A percentile compares a stretch with the other conserved stretches of the same genome.
Conservation (phyloP, 2,329 filamentous ascomycete genomes). For the Microsporum audouinii region DNA sequence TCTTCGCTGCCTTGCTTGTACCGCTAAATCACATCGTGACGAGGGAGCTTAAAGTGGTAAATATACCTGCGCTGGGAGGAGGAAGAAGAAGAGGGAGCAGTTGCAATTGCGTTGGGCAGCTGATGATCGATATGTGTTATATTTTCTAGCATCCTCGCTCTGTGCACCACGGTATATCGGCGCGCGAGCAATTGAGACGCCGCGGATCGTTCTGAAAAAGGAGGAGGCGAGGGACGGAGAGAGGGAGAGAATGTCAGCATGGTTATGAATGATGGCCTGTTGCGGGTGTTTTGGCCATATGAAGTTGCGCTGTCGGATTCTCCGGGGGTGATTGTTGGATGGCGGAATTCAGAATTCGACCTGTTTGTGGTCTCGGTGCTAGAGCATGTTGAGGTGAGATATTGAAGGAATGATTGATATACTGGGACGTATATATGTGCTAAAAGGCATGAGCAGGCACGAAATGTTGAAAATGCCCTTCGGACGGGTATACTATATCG, state of each 20-base stretch:
- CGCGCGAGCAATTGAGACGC: slow-evolving; percentile 85
- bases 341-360: slow-evolving; percentile 85
- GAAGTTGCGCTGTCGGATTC: slow-evolving; percentile 61
- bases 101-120: background rate
- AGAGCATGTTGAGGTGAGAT: slow-evolving; percentile 74
- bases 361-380: slow-evolving; percentile 81
- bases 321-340: slow-evolving; percentile 83
- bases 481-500: slow-evolving; percentile 73
- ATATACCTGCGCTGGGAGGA: slow-evolving; percentile 20
- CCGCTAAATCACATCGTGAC: slow-evolving; percentile 74
- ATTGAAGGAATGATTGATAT: background rate
- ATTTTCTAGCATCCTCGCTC: slow-evolving; percentile 63
- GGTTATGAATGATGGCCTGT: slow-evolving; percentile 65
- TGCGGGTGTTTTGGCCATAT: slow-evolving; percentile 97
- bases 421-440: background rate
- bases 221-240: slow-evolving; percentile 13
- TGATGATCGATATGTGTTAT: slow-evolving; percentile 4
- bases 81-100: background rate
- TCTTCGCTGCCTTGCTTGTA: slow-evolving; percentile 75
- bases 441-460: slow-evolving; percentile 41
- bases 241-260: slow-evolving; percentile 43
- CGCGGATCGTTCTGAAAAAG: slow-evolving; percentile 74
- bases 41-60: slow-evolving; percentile 68
- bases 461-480: slow-evolving; percentile 77
- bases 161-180: slow-evolving; percentile 70